Evolutionary conservation across 495 filamentous ascomycete species (phyloP).

Genomic region (Penicillium paxilli): DNA sequence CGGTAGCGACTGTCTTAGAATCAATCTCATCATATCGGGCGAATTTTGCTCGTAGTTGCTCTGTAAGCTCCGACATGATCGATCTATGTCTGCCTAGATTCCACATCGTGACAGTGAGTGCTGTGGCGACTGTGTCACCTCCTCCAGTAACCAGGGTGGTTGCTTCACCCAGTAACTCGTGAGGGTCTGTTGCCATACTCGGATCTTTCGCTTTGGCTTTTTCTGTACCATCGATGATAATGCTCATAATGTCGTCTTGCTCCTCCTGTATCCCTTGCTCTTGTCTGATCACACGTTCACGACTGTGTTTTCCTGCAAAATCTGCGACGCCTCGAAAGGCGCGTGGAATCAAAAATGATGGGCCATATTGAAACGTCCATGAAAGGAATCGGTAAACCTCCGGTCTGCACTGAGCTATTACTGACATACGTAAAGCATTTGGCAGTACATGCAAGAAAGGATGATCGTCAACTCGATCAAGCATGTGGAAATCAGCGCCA

Average conservation of each 20-base stretch:
- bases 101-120: conserved; percentile 1
- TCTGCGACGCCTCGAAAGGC: no score
- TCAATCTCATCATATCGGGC: conserved; percentile 5
- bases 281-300: no score
- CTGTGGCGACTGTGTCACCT: conserved; percentile 8
- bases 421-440: conserved; percentile 5
- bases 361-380: no score
- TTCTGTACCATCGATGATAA: conserved; percentile 3
- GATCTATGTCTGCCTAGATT: conserved; percentile 6
- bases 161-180: conserved; percentile 10
- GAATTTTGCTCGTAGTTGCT: conserved; percentile 1
- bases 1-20: conserved; percentile 2
- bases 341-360: no score
- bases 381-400: no score
- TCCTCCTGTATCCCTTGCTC: background rate
- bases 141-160: conserved; percentile 5
- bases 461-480: conserved; percentile 4
- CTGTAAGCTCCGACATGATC: conserved; percentile 2
- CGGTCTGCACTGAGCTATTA: conserved; percentile 5
- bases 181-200: conserved; percentile 3
- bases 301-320: no score
- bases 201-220: conserved; percentile 6
- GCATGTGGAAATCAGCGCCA: conserved; percentile 10
- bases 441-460: conserved; percentile 10
- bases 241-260: conserved; percentile 1